phyloP scores from a whole-genome alignment of 768 basidiomycete species.

The Boletus tomentosulus region DNA sequence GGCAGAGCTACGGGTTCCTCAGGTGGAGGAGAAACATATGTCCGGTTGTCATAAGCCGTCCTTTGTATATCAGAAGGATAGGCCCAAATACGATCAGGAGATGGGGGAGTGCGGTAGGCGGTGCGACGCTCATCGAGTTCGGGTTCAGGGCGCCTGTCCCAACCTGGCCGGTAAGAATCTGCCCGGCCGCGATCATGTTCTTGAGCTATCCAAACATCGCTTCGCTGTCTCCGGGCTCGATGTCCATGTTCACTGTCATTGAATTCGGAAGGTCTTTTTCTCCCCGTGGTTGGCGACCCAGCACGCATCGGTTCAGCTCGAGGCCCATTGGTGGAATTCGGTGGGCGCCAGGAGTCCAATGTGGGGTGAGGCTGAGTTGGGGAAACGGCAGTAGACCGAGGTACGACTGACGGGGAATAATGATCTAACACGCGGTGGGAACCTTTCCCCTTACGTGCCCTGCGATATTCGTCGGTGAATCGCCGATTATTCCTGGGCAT shows the following conservation, averaged over 20 bases:
- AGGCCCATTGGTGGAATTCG: constrained; percentile 1
- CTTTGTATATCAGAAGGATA: constrained; percentile 8
- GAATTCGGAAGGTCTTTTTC: constrained; percentile 21
- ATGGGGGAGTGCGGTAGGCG: constrained; percentile 1
- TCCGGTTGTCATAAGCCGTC: constrained; percentile 6
- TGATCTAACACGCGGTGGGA: constrained; percentile 4
- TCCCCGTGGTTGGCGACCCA: constrained; percentile 12
- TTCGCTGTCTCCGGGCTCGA: constrained; percentile 23
- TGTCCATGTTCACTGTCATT: constrained; percentile 17
- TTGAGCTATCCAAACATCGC: constrained; percentile 15
- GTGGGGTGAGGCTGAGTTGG: constrained; percentile 2
- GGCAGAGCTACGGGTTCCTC: not conserved
- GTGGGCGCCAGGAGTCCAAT: constrained; percentile 7
- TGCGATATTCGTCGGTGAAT: constrained; percentile 8
- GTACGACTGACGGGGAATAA: constrained; percentile 3
- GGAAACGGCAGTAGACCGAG: constrained; percentile 3
- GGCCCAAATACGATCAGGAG: constrained; percentile 7
- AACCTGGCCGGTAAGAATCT: constrained; percentile 2
- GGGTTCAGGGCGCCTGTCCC: constrained; percentile 11
- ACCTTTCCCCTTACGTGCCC: constrained; percentile 1
- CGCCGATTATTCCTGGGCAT: constrained; percentile 4
- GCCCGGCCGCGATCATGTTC: constrained; percentile 5
- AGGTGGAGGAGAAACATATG: not conserved
- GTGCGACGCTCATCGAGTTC: constrained; percentile 15
- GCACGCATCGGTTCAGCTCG: constrained; percentile 19